phyloP scores from a whole-genome alignment of 2,329 filamentous ascomycete genomes.

The Sporothrix mexicana region DNA sequence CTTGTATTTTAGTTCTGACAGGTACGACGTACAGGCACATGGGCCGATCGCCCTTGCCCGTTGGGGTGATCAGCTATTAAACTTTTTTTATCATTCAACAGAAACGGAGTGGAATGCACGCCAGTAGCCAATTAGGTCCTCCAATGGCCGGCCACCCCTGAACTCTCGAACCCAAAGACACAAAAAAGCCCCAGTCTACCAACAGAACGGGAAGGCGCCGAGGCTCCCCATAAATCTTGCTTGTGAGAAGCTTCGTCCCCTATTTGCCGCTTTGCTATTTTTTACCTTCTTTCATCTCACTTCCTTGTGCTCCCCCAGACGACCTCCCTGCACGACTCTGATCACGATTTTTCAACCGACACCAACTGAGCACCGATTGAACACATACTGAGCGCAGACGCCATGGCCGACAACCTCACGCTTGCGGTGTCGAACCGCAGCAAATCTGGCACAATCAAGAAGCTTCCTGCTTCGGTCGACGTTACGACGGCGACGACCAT shows the following conservation, averaged over 20 bases:
- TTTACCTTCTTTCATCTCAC: not conserved
- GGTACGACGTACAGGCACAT: conserved; percentile 5
- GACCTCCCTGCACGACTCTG: not conserved
- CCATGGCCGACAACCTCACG: conserved; percentile 41
- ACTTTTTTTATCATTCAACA: conserved; percentile 28
- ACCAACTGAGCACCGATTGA: too few relatives aligned
- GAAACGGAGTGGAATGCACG: conserved; percentile 16
- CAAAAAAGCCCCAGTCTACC: not conserved
- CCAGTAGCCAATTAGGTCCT: conserved; percentile 25
- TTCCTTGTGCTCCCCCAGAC: not conserved
- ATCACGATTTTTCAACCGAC: not conserved
- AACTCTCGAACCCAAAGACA: too few relatives aligned
- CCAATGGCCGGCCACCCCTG: too few relatives aligned
- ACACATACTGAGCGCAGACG: not conserved
- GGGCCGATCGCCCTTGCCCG: conserved; percentile 17
- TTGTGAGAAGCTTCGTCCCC: conserved; percentile 5
- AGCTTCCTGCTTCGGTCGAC: conserved; percentile 59
- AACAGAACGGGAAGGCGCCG: conserved; percentile 15
- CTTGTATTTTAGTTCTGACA: conserved; percentile 1
- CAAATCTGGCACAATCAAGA: conserved; percentile 59
- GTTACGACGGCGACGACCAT: conserved; percentile 59
- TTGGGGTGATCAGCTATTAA: conserved; percentile 22
- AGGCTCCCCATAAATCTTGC: conserved; percentile 16
- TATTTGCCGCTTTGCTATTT: conserved; percentile 1
- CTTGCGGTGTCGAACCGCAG: conserved; percentile 54